A percentile compares a stretch with the other conserved stretches of the same genome.
phyloP scores from a whole-genome alignment of 306 rosid species.

The Trichosanthes truncata region DNA sequence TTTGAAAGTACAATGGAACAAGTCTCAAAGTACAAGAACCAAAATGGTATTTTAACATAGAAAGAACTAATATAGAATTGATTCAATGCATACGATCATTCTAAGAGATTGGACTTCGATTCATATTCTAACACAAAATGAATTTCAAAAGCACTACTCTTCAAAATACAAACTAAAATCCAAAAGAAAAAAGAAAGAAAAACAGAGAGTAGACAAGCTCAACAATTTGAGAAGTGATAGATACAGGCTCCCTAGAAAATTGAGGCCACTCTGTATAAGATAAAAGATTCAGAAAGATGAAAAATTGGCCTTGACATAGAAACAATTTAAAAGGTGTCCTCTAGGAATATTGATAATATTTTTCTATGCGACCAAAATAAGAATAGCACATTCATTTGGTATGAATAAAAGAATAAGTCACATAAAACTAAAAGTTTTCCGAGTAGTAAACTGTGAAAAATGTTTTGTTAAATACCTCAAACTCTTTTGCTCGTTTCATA shows the following conservation, averaged over 20 bases:
- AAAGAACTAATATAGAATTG: background rate
- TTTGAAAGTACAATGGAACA: too few relatives aligned
- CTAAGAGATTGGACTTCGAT: background rate
- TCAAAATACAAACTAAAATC: background rate
- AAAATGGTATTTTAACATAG: too few relatives aligned
- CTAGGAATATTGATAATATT: background rate
- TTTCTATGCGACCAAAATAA: background rate
- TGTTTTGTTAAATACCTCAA: conserved; percentile 45
- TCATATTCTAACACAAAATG: background rate
- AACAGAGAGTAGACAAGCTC: background rate
- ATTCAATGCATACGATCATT: background rate
- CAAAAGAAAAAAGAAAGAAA: background rate
- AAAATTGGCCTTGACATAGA: background rate
- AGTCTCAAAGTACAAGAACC: too few relatives aligned
- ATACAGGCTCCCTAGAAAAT: background rate
- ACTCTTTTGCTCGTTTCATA: conserved; percentile 69
- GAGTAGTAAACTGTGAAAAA: background rate
- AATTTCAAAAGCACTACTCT: background rate
- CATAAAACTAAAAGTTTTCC: background rate
- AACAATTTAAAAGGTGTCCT: background rate
- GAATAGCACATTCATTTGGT: background rate
- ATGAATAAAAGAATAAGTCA: background rate
- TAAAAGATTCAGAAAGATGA: background rate
- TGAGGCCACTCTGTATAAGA: background rate
- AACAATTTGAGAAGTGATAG: background rate